A percentile compares a stretch with the other conserved stretches of the same genome.
These are phyloP conservation scores for Phlebiopsis gigantea DNA, from an alignment of 768 basidiomycete species.

Conservation along the genomic window DNA sequence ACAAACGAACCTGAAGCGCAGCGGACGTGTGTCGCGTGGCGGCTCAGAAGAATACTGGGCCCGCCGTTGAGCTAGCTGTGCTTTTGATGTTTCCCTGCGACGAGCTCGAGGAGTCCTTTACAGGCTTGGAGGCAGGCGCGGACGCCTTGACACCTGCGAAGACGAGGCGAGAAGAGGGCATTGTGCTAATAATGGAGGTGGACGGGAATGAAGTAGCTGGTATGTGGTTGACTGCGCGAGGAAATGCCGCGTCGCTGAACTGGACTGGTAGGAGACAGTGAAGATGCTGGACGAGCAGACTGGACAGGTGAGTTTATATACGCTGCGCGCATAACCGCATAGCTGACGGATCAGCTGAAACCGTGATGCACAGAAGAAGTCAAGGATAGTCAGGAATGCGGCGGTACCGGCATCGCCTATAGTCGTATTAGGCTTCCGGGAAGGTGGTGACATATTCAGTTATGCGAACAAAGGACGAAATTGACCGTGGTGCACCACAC, in stretches of 20 bases:
- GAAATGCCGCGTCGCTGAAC: background rate
- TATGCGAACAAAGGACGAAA: background rate
- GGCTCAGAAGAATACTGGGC: conserved; percentile 13
- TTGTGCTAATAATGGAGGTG: background rate
- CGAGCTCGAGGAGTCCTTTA: background rate
- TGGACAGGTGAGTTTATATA: background rate
- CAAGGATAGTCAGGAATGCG: background rate
- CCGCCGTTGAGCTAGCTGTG: conserved; percentile 1
- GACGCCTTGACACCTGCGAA: conserved; percentile 1
- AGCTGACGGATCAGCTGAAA: conserved; percentile 8
- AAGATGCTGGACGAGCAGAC: background rate
- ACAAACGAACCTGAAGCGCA: background rate
- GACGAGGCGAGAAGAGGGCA: background rate
- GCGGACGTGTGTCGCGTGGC: too few species aligned
- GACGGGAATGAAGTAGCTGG: background rate
- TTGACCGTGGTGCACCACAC: background rate
- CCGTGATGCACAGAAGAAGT: conserved; percentile 6
- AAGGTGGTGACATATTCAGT: background rate
- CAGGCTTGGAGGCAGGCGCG: conserved; percentile 11
- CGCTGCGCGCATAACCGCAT: background rate
- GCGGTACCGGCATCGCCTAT: conserved; percentile 1
- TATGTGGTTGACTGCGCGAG: background rate
- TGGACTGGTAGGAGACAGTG: background rate
- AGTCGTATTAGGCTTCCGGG: background rate
- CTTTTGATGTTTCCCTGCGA: conserved; percentile 7